Evolutionary conservation across 768 basidiomycete species (phyloP).

Genomic region (Solioccasus polychromus): DNA sequence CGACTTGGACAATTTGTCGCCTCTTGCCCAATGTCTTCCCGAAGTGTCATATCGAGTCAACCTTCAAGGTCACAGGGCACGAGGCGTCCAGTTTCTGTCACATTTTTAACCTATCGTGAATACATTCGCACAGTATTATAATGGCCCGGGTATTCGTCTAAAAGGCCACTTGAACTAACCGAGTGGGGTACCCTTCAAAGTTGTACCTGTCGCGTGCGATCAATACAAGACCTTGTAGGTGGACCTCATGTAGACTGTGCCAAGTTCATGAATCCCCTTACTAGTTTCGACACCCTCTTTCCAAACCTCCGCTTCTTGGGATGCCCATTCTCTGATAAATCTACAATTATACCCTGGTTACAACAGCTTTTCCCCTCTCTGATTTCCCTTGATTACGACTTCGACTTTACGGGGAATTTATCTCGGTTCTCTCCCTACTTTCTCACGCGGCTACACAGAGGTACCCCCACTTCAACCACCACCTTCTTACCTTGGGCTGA

Average conservation of each 20-base stretch:
- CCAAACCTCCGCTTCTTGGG: slow-evolving; percentile 1
- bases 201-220: slow-evolving; percentile 6
- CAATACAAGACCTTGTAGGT: slow-evolving; percentile 4
- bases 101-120: too few relatives aligned
- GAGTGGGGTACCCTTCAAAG: slow-evolving; percentile 6
- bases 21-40: slow-evolving; percentile 12
- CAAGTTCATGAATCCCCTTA: too few relatives aligned
- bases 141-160: slow-evolving; percentile 10
- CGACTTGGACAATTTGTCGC: slow-evolving; percentile 11
- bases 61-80: slow-evolving; percentile 7
- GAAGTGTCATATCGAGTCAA: neutral
- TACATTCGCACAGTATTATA: too few relatives aligned
- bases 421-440: neutral
- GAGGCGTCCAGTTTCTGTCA: too few relatives aligned
- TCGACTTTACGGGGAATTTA: neutral
- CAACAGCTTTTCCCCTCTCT: neutral
- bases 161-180: neutral
- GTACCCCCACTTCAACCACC: neutral
- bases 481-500: too few relatives aligned
- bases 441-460: slow-evolving; percentile 2
- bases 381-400: neutral
- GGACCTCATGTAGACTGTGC: too few relatives aligned
- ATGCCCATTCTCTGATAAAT: neutral
- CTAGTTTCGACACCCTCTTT: too few relatives aligned
- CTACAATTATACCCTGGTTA: neutral